phyloP scores from a whole-genome alignment of 208 protist genomes.

The Acanthamoeba royreba region DNA sequence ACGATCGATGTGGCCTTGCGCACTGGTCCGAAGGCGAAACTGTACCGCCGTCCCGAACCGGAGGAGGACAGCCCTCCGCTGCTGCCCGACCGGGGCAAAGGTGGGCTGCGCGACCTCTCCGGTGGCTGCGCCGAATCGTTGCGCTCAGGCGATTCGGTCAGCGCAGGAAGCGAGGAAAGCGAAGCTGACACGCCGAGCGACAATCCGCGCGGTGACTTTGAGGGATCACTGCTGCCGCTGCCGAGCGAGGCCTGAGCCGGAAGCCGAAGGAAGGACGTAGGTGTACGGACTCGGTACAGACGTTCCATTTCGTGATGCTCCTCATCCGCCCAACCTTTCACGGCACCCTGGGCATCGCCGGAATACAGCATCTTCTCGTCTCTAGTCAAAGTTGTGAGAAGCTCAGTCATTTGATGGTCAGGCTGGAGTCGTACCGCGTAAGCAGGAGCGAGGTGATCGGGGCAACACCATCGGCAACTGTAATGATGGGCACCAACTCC shows the following conservation, averaged over 20 bases:
- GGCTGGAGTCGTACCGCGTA: neutral
- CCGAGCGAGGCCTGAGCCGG: neutral
- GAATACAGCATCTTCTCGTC: slow-evolving; percentile 6
- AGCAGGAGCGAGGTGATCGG: neutral
- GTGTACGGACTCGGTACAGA: neutral
- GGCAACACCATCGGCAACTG: neutral
- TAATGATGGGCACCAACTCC: neutral
- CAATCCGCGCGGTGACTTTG: too few relatives aligned
- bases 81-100: neutral
- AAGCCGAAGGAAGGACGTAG: neutral
- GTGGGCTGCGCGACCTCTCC: neutral
- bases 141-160: neutral
- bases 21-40: neutral
- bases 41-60: neutral
- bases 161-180: neutral
- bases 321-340: neutral
- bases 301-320: neutral
- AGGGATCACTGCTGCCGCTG: neutral
- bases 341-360: neutral
- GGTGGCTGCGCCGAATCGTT: neutral
- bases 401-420: neutral
- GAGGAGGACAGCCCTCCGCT: neutral
- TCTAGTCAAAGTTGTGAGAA: neutral
- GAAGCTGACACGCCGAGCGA: neutral
- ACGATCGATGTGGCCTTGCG: neutral